These are phyloP conservation scores for Hyparrhenia diplandra DNA, from an alignment of 176 grass and related monocot species.

Conservation along the genomic window DNA sequence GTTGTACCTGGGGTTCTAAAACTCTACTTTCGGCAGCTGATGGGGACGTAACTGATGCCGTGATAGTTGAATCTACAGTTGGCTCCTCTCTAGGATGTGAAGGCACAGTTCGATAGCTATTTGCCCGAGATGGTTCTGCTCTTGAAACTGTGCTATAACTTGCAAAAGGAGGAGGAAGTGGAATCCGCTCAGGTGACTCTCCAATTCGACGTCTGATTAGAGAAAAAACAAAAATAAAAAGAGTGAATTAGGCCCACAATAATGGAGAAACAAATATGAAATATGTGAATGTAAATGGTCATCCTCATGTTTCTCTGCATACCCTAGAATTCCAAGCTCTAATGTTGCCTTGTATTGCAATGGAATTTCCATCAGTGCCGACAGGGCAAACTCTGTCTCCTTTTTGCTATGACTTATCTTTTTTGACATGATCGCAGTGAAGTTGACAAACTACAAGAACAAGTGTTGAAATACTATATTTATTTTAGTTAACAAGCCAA, in stretches of 20 bases:
- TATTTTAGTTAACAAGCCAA: background rate
- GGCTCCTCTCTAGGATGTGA: conserved; percentile 33
- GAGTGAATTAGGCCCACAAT: conserved; percentile 7
- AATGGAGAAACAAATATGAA: conserved; percentile 6
- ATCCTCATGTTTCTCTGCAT: conserved; percentile 35
- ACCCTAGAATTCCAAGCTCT: conserved; percentile 80
- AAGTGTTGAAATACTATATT: background rate
- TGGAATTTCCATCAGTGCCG: conserved; percentile 85
- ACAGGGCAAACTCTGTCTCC: conserved; percentile 81
- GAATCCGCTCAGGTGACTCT: conserved; percentile 57
- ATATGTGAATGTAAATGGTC: conserved; percentile 2
- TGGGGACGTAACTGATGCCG: conserved; percentile 34
- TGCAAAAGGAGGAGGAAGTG: conserved; percentile 73
- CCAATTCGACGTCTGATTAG: conserved; percentile 42
- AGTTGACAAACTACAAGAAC: conserved; percentile 75
- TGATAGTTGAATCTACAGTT: conserved; percentile 33
- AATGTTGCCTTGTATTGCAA: conserved; percentile 78
- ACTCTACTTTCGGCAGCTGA: conserved; percentile 31
- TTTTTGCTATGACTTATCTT: conserved; percentile 56
- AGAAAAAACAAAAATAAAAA: conserved; percentile 26
- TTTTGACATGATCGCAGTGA: conserved; percentile 78
- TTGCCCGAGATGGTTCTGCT: conserved; percentile 34
- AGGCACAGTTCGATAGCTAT: conserved; percentile 34
- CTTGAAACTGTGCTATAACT: conserved; percentile 35
- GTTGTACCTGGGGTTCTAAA: conserved; percentile 46